Percentiles rank a stretch among this genome's conserved stretches.
phyloP scores from a whole-genome alignment of 2,329 filamentous ascomycete genomes.

The Epichloe bromicola region DNA sequence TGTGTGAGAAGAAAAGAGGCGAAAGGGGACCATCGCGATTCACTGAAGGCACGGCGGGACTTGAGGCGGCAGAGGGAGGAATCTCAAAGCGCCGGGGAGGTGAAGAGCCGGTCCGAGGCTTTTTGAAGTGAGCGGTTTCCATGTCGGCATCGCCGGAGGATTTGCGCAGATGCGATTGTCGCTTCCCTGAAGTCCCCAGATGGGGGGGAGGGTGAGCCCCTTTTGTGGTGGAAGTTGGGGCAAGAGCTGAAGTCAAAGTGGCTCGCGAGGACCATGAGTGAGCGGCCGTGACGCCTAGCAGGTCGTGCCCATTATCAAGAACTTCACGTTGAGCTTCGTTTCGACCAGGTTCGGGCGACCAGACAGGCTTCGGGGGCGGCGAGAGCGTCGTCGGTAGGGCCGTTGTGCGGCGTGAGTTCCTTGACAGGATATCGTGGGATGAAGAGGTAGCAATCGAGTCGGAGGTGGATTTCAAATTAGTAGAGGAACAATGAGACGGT shows the following conservation, averaged over 20 bases:
- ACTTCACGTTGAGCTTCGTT: constrained; percentile 6
- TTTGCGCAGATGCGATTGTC: constrained; percentile 11
- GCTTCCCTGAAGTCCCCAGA: constrained; percentile 14
- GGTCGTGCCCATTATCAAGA: constrained; percentile 9
- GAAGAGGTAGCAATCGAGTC: constrained; percentile 7
- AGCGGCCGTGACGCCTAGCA: constrained; percentile 6
- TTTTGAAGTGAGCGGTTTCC: constrained; percentile 30
- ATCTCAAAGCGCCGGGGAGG: constrained; percentile 34
- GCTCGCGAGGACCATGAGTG: background rate
- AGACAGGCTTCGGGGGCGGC: constrained; percentile 2
- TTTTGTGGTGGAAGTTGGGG: background rate
- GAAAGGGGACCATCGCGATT: constrained; percentile 29
- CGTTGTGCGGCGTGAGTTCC: background rate
- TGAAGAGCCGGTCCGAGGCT: constrained; percentile 31
- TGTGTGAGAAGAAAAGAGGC: constrained; percentile 40
- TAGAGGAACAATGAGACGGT: background rate
- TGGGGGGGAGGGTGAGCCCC: background rate
- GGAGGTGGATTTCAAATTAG: constrained; percentile 1
- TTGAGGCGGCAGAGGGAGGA: constrained; percentile 18
- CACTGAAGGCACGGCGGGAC: constrained; percentile 7
- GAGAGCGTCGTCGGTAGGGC: constrained; percentile 1
- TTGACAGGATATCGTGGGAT: background rate
- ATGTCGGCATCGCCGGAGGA: constrained; percentile 14
- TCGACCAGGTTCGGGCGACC: constrained; percentile 3
- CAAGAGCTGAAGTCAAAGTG: background rate